phyloP scores from a whole-genome alignment of 306 rosid genomes.

The Cucurbita maxima region DNA sequence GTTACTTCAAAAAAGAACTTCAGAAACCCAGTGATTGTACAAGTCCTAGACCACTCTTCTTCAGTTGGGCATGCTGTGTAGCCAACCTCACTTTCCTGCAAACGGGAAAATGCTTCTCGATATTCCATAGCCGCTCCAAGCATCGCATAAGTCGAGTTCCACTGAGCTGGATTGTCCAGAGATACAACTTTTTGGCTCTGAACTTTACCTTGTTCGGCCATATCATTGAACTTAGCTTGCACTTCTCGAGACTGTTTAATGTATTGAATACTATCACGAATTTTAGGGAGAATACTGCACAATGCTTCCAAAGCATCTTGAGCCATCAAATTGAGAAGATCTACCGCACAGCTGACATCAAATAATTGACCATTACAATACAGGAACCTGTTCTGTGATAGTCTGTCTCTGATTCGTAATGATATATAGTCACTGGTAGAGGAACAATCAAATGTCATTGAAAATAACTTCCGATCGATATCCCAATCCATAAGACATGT shows the following conservation, averaged over 20 bases:
- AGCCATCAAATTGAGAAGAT: slow-evolving; percentile 26
- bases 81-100: slow-evolving; percentile 52
- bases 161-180: slow-evolving; percentile 50
- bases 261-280: slow-evolving; percentile 52
- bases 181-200: slow-evolving; percentile 38
- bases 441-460: slow-evolving; percentile 68
- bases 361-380: slow-evolving; percentile 75
- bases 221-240: slow-evolving; percentile 52
- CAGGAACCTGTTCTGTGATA: slow-evolving; percentile 77
- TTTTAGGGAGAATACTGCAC: slow-evolving; percentile 32
- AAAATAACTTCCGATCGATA: slow-evolving; percentile 80
- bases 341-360: slow-evolving; percentile 63
- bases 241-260: slow-evolving; percentile 51
- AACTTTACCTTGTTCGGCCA: slow-evolving; percentile 58
- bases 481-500: slow-evolving; percentile 90
- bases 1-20: slow-evolving; percentile 65
- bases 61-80: slow-evolving; percentile 41
- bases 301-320: slow-evolving; percentile 44
- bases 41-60: slow-evolving; percentile 61
- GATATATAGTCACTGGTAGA: slow-evolving; percentile 56
- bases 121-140: slow-evolving; percentile 64
- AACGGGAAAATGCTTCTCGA: slow-evolving; percentile 56
- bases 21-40: slow-evolving; percentile 40
- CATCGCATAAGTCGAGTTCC: slow-evolving; percentile 74
- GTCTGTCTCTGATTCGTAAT: slow-evolving; percentile 49